Evolutionary conservation across 331 rosid genomes (phyloP).

Genomic region (Prunus yedoensis): DNA sequence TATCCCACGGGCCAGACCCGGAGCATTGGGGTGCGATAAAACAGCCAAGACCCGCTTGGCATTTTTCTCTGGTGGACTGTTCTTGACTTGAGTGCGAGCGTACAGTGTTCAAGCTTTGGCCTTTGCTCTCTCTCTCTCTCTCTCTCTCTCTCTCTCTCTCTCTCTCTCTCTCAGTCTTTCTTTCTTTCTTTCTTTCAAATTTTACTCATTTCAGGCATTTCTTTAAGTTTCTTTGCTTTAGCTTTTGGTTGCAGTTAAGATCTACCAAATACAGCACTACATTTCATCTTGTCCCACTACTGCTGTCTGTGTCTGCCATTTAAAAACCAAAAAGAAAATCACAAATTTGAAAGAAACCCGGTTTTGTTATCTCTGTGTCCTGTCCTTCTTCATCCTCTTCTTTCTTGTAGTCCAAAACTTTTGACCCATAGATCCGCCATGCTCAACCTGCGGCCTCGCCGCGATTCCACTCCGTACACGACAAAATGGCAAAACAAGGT

Average conservation of each 20-base stretch:
- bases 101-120: background rate
- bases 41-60: constrained; percentile 28
- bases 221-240: constrained; percentile 27
- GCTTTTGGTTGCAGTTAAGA: constrained; percentile 44
- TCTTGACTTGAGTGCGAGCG: constrained; percentile 48
- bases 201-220: background rate
- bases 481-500: constrained; percentile 94
- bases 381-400: background rate
- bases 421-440: constrained; percentile 89
- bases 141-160: background rate
- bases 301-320: constrained; percentile 7
- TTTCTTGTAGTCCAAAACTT: constrained; percentile 8
- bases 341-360: constrained; percentile 21
- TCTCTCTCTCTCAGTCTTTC: background rate
- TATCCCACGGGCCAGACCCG: constrained; percentile 15
- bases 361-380: background rate
- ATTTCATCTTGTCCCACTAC: background rate
- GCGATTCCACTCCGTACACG: constrained; percentile 81
- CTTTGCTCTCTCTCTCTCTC: too few species aligned
- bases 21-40: constrained; percentile 38
- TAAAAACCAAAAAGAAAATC: background rate
- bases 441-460: constrained; percentile 94
- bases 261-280: constrained; percentile 61
- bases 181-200: constrained; percentile 9
- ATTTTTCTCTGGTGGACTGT: constrained; percentile 49